These are phyloP conservation scores for Yarrowia bubula DNA, from an alignment of 805 yeast species.

Conservation along the genomic window DNA sequence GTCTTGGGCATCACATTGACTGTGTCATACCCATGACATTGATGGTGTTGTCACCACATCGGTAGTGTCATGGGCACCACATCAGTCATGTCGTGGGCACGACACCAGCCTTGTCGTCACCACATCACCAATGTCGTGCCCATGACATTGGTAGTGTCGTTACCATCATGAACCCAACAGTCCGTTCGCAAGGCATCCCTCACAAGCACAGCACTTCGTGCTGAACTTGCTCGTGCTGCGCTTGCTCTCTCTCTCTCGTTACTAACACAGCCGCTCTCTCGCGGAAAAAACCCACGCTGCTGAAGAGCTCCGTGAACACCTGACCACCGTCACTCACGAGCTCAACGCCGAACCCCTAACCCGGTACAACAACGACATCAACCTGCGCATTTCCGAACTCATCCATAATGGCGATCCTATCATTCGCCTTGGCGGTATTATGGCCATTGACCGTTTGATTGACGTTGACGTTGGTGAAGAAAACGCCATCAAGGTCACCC, in stretches of 20 bases:
- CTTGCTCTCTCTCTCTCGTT: background rate
- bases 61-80: no score
- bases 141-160: no score
- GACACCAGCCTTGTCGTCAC: no score
- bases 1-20: no score
- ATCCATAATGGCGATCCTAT: slow-evolving; percentile 69
- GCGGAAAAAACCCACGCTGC: slow-evolving; percentile 16
- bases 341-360: slow-evolving; percentile 35
- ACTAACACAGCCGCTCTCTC: slow-evolving; percentile 19
- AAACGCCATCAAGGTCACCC: slow-evolving; percentile 79
- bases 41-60: no score
- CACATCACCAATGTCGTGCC: no score
- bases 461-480: slow-evolving; percentile 82
- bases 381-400: slow-evolving; percentile 81
- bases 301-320: slow-evolving; percentile 13
- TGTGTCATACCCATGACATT: no score
- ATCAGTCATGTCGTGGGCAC: no score
- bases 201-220: background rate
- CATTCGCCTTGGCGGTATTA: slow-evolving; percentile 83
- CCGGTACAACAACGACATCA: slow-evolving; percentile 77
- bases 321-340: slow-evolving; percentile 14
- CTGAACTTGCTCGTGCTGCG: background rate
- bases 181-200: no score
- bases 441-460: slow-evolving; percentile 84
- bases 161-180: no score